Evolutionary conservation across 176 grass and related monocot species (phyloP), one percentile per base, ranked within the genome.

Genomic region (Paspalum vaginatum): DNA sequence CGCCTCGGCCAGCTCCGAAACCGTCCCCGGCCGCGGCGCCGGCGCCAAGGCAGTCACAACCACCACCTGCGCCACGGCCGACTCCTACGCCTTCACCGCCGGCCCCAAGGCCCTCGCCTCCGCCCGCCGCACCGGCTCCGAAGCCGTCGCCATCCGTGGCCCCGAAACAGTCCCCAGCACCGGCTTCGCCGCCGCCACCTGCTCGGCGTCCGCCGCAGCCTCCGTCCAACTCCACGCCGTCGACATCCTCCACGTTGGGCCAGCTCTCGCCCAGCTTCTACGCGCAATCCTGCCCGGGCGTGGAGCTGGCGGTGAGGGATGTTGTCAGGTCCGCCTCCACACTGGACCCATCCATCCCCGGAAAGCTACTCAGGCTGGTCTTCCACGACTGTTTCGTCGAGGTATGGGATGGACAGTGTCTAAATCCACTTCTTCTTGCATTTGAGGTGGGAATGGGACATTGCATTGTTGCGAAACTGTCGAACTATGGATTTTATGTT

Each of bases 341-440:
- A 27, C 65, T 85, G 43, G 95, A 98, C 39, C 49, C 53, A 37
- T 91, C 88, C 18, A 56, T 98, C 55, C 88, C 92, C 4, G 90
- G 90, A 69, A 98, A 98, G 81, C 92, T 98, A 14, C 92, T 98
- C 44, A 85, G 95, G 80, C 84, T 98, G 46, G 58, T 98, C 40
- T 98, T 98, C 82, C 95, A 98, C 64, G 95, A 98, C 75, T 98
- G 95, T 86, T 87, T 98, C 22, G 92, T 98, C 16, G 88, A 98
- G 95, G 95, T 98, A 80, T 11, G 52, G 7, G 25, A 15, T n/a
- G 5, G 0, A 11, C 8, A 7, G 3, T 5, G 13, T 55, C 77
- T 65, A 46, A 39, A 8, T 51, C 60, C 43, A 24, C 18, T 42
- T n/a, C 7, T 26, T 0, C 15, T 77, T 56, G 65, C 22, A 42